These are phyloP conservation scores for Neurospora hispaniola DNA, from an alignment of 495 filamentous ascomycete genomes.

Conservation along the genomic window DNA sequence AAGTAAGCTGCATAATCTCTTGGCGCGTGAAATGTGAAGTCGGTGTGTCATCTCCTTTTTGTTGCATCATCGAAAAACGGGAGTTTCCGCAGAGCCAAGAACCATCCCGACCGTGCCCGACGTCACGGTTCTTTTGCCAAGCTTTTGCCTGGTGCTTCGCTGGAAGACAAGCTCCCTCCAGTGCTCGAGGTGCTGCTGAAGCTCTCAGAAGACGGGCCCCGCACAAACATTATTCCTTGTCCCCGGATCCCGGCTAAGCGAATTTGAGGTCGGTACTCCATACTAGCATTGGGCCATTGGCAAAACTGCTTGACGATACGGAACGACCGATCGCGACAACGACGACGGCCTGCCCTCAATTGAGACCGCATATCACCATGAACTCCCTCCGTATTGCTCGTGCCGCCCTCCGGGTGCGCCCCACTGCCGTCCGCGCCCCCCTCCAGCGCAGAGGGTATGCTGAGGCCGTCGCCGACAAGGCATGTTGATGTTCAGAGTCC, in stretches of 20 bases:
- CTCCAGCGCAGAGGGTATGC: constrained; percentile 83
- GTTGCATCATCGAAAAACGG: not conserved
- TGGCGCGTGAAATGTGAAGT: not conserved
- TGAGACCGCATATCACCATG: constrained; percentile 56
- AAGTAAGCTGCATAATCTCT: not conserved
- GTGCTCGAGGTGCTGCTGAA: not conserved
- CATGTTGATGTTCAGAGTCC: constrained; percentile 19
- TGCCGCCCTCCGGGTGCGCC: constrained; percentile 69
- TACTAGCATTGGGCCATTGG: constrained; percentile 7
- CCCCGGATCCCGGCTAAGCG: constrained; percentile 26
- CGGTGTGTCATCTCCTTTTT: not conserved
- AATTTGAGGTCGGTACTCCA: constrained; percentile 18
- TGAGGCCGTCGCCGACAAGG: constrained; percentile 78
- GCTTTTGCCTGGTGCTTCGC: not conserved
- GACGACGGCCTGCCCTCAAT: constrained; percentile 32
- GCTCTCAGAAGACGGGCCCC: constrained; percentile 1
- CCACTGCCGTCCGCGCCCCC: constrained; percentile 55
- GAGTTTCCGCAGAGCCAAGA: not conserved
- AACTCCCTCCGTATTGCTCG: constrained; percentile 85
- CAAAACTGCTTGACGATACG: constrained; percentile 29
- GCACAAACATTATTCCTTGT: constrained; percentile 25
- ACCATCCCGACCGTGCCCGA: not conserved
- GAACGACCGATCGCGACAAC: constrained; percentile 17
- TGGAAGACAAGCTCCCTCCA: not conserved
- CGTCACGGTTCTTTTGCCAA: not conserved